Base-by-base conservation (phyloP, 2,329 filamentous ascomycete species). In the Arthrinium puccinioides region DNA sequence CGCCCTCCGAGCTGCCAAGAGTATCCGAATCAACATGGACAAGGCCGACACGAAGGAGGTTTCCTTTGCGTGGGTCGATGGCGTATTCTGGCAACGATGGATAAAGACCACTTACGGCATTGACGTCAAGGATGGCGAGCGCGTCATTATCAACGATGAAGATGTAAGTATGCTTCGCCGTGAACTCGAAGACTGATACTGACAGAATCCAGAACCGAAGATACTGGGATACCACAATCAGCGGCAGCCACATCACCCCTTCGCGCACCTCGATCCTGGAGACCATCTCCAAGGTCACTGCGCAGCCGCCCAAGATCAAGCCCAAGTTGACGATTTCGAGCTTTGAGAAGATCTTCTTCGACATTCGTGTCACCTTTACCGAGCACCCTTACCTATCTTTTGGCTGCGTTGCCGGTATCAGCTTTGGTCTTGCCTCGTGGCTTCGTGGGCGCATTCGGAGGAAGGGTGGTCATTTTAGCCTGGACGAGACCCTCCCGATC, bases 11-110 rank as follows among this genome's bases (percentile, higher is more conserved):
- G 75, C 84, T 29, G 94, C 92, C 24, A 98, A 98, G 71, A 82
- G 79, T 46, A 94, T 94, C 54, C 80, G 82, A 21, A 89, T 98
- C 57, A 86, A 88, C 50, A 94, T 96, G 78, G 84, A 90, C 50
- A 84, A 84, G 55, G 77, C 87, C 36, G 81, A 88, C 55, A 82
- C 83, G 50, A 94, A 90, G 60, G 85, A 94, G 56, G 88, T 97
- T 28, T 78, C 79, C 8, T 98, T 98, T 61, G 92, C 92, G 10
- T 98, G 92, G 92, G 87, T 97, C 10, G 92, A 98, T 57, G 88
- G 89, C 35, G 77, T 87, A 7, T 97, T 97, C 61, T 98, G 92
- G 92, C 89, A 97, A 62, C 78, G 90, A 44, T 98, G 92, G 92
- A 79, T 98, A 46, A 76, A 84, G 48, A 89, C 83, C n/a, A 96